Evolutionary conservation across 192 early-diverging fungal species (phyloP).

Genomic region (Podila epigama): DNA sequence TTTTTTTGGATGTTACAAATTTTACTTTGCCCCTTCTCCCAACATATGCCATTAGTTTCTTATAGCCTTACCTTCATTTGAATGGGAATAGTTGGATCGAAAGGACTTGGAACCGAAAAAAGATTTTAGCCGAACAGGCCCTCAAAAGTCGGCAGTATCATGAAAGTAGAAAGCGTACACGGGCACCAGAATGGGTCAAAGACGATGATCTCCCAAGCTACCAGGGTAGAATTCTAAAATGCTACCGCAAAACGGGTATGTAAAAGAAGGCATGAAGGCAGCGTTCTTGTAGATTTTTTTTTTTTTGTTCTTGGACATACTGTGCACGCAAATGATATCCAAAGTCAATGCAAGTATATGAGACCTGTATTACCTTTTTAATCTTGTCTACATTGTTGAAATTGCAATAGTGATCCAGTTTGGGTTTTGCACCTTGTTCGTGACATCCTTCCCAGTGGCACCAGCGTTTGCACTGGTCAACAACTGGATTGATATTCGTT

Average conservation of each 20-base stretch:
- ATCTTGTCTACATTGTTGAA: no score
- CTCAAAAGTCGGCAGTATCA: slow-evolving; percentile 14
- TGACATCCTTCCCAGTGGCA: slow-evolving; percentile 74
- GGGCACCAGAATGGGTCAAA: slow-evolving; percentile 46
- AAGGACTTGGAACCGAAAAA: slow-evolving; percentile 30
- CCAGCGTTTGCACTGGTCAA: slow-evolving; percentile 69
- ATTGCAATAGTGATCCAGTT: slow-evolving; percentile 62
- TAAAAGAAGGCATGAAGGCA: not conserved
- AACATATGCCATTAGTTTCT: no score
- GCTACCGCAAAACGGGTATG: slow-evolving; percentile 36
- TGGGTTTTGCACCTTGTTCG: slow-evolving; percentile 74
- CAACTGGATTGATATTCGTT: slow-evolving; percentile 66
- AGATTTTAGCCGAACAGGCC: slow-evolving; percentile 26
- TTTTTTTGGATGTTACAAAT: not conserved
- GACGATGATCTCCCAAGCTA: slow-evolving; percentile 54
- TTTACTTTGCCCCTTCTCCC: no score
- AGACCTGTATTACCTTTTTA: not conserved
- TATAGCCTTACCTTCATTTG: no score
- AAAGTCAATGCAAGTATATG: no score
- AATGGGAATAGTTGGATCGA: slow-evolving; percentile 11
- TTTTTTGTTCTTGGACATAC: no score
- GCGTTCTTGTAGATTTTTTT: not conserved
- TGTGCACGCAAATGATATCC: not conserved
- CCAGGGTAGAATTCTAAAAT: slow-evolving; percentile 37
- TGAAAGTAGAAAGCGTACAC: slow-evolving; percentile 6